Conservation (phyloP, 345 rosid genomes). For the Lepidium africanum region DNA sequence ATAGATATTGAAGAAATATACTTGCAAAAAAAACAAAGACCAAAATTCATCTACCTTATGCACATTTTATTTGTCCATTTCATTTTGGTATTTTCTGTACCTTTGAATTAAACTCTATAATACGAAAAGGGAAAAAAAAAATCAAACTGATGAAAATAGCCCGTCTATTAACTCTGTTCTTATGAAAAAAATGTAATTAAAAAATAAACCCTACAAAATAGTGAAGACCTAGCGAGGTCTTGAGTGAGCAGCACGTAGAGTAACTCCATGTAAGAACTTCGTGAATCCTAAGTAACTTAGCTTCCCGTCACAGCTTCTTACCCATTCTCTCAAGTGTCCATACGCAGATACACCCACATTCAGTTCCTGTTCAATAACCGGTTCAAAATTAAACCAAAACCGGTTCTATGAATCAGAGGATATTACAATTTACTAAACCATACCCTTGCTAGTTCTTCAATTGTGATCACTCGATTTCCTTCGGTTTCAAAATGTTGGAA, state of each 20-base stretch:
- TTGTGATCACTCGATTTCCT: conserved; percentile 63
- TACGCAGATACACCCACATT: conserved; percentile 78
- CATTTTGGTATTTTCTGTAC: conserved; percentile 12
- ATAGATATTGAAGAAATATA: background rate
- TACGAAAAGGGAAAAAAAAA: background rate
- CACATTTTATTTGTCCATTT: conserved; percentile 1
- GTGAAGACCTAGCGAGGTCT: conserved; percentile 47
- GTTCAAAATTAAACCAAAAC: background rate
- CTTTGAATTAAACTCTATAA: conserved; percentile 8
- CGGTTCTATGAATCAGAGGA: background rate
- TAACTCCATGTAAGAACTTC: conserved; percentile 80
- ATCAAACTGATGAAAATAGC: conserved; percentile 16
- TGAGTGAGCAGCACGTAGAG: conserved; percentile 62
- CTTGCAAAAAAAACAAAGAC: background rate
- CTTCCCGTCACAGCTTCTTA: conserved; percentile 74
- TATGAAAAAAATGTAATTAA: background rate
- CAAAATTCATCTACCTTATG: conserved; percentile 21
- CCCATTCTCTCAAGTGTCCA: conserved; percentile 68
- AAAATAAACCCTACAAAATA: background rate
- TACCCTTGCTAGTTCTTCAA: conserved; percentile 76
- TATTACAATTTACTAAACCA: background rate
- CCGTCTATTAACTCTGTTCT: conserved; percentile 11
- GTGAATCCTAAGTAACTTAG: conserved; percentile 75
- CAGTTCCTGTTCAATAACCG: conserved; percentile 48
- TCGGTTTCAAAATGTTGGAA: conserved; percentile 67